A percentile compares a stretch with the other conserved stretches of the same genome.
These are phyloP conservation scores for Poronia punctata DNA, from an alignment of 495 filamentous ascomycete species.

Conservation along the genomic window DNA sequence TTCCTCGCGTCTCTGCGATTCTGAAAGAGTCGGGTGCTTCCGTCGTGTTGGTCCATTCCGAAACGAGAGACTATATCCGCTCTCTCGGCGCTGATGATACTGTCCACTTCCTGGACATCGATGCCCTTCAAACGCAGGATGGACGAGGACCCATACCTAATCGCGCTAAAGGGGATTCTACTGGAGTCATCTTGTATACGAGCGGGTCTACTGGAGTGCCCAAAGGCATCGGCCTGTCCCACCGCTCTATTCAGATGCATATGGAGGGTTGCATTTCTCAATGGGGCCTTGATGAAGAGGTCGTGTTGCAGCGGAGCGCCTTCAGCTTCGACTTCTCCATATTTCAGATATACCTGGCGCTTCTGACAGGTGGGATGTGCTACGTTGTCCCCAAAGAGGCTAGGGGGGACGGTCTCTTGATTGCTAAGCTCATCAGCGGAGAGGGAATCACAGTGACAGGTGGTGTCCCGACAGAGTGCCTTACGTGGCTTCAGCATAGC, in stretches of 20 bases:
- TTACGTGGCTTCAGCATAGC: slow-evolving; percentile 3
- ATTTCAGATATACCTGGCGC: slow-evolving; percentile 7
- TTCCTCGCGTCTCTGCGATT: too few species aligned
- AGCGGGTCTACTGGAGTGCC: slow-evolving; percentile 34
- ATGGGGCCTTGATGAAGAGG: not conserved
- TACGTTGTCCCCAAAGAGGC: slow-evolving; percentile 5
- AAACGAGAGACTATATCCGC: too few species aligned
- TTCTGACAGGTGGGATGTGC: slow-evolving; percentile 8
- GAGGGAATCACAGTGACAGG: slow-evolving; percentile 10
- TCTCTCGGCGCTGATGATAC: too few species aligned
- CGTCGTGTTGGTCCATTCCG: too few species aligned
- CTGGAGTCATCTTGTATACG: slow-evolving; percentile 31
- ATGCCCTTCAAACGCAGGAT: too few species aligned
- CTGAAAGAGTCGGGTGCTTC: too few species aligned
- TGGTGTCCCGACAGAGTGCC: slow-evolving; percentile 12
- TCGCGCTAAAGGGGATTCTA: too few species aligned
- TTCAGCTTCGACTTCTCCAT: slow-evolving; percentile 13
- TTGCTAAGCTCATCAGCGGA: slow-evolving; percentile 5
- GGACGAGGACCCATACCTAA: too few species aligned
- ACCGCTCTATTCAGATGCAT: slow-evolving; percentile 4
- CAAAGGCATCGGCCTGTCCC: slow-evolving; percentile 29
- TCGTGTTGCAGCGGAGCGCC: slow-evolving; percentile 14
- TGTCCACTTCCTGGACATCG: too few species aligned
- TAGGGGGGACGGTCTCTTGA: slow-evolving; percentile 7
- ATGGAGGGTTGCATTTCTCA: not conserved